phyloP scores from a whole-genome alignment of 176 grass and related monocot genomes.

The Zoysia pacifica region DNA sequence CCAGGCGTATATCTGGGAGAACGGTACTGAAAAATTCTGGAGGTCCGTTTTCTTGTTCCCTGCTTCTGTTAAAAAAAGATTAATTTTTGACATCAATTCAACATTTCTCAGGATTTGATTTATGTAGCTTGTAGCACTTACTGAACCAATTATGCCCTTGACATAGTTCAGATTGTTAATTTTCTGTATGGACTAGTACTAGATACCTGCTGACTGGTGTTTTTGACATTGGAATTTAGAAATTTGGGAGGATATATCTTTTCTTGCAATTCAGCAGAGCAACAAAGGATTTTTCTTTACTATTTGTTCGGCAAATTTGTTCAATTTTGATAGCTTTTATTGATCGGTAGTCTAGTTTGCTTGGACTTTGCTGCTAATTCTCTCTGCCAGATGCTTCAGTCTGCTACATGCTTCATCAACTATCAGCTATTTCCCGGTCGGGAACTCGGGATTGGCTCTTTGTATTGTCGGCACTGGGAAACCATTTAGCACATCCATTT shows the following conservation, averaged over 20 bases:
- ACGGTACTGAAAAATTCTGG: conserved; percentile 53
- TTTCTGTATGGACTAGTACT: not conserved
- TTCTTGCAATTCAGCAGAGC: not conserved
- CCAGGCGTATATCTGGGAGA: conserved; percentile 75
- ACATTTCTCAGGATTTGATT: not conserved
- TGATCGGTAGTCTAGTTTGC: not conserved
- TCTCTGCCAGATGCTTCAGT: conserved; percentile 18
- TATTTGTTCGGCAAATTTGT: conserved; percentile 2
- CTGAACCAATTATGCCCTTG: not conserved
- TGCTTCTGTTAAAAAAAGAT: not conserved
- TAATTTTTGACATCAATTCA: not conserved
- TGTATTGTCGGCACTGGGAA: not conserved
- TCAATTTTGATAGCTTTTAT: not conserved
- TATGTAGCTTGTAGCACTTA: not conserved
- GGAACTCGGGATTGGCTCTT: not conserved
- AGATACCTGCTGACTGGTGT: not conserved
- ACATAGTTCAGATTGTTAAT: not conserved
- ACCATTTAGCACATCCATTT: conserved; percentile 9
- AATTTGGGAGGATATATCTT: not conserved
- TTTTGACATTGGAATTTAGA: not conserved
- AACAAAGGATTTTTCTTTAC: not conserved
- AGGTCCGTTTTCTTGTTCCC: conserved; percentile 52
- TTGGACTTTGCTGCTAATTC: conserved; percentile 4
- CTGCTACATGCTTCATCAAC: not conserved
- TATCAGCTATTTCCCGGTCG: not conserved